Percentiles rank a stretch among this genome's conserved stretches.
Conservation (phyloP, 208 protist genomes). For the Leishmania tarentolae region DNA sequence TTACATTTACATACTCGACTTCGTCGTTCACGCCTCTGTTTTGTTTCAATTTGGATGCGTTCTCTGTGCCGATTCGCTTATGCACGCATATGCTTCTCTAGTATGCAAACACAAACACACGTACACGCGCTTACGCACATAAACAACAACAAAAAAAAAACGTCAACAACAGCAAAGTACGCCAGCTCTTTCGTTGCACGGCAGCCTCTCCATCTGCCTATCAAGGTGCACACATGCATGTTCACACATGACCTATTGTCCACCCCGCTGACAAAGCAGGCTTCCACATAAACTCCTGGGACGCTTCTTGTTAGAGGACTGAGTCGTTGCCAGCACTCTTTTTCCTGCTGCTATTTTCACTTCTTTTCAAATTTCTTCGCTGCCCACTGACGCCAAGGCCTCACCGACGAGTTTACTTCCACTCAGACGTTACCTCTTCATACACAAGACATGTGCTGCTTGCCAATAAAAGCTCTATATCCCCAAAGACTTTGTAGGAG, state of each 20-base stretch:
- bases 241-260: background rate
- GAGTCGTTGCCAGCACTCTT: background rate
- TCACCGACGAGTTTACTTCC: background rate
- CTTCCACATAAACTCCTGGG: background rate
- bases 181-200: background rate
- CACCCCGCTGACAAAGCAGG: background rate
- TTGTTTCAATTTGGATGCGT: no score
- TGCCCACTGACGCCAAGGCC: background rate
- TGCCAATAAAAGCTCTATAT: no score
- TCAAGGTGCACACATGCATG: background rate
- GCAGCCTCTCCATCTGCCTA: background rate
- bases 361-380: background rate
- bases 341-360: background rate
- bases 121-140: no score
- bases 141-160: background rate
- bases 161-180: constrained; percentile 2
- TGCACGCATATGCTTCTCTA: background rate
- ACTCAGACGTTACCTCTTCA: background rate
- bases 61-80: background rate
- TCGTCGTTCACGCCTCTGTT: background rate
- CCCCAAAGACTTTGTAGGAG: background rate
- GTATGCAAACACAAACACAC: background rate
- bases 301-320: background rate
- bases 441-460: background rate
- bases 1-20: background rate